phyloP scores from a whole-genome alignment of 768 basidiomycete genomes.

The Mycena haematopus region DNA sequence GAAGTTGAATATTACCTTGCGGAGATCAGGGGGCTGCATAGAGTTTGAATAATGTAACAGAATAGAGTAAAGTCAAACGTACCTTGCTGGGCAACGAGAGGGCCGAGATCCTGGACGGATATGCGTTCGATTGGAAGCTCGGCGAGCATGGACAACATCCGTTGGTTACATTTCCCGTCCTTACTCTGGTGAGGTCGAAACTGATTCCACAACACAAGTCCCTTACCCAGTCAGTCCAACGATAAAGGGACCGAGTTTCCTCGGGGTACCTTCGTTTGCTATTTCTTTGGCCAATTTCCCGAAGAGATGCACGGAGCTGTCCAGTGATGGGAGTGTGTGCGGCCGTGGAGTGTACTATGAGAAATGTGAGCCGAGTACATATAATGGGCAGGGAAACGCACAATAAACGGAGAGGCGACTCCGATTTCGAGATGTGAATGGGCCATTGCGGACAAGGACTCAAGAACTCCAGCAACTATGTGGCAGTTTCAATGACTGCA shows the following conservation, averaged over 20 bases:
- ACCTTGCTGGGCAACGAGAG: constrained; percentile 62
- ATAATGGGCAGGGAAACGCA: constrained; percentile 40
- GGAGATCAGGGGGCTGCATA: constrained; percentile 59
- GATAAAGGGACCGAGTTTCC: constrained; percentile 75
- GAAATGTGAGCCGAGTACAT: neutral
- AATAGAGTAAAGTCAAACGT: constrained; percentile 19
- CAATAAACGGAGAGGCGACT: constrained; percentile 83
- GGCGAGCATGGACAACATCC: constrained; percentile 75
- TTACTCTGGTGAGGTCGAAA: constrained; percentile 35
- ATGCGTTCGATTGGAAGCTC: constrained; percentile 75
- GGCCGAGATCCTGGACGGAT: constrained; percentile 58
- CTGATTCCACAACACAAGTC: neutral
- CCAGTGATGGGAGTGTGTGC: constrained; percentile 69
- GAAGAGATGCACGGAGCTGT: constrained; percentile 59
- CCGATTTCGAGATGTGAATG: constrained; percentile 81
- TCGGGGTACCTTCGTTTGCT: constrained; percentile 60
- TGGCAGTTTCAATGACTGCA: constrained; percentile 4
- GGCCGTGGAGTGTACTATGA: constrained; percentile 79
- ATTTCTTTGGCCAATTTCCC: constrained; percentile 65
- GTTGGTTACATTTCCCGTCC: constrained; percentile 81
- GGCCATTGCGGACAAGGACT: constrained; percentile 80
- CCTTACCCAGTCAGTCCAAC: constrained; percentile 84
- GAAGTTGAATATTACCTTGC: constrained; percentile 51
- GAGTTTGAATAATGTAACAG: constrained; percentile 7
- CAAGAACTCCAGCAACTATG: constrained; percentile 85